Conservation (phyloP, 441 rosid genomes). For the Arabidopsis hybrid region DNA sequence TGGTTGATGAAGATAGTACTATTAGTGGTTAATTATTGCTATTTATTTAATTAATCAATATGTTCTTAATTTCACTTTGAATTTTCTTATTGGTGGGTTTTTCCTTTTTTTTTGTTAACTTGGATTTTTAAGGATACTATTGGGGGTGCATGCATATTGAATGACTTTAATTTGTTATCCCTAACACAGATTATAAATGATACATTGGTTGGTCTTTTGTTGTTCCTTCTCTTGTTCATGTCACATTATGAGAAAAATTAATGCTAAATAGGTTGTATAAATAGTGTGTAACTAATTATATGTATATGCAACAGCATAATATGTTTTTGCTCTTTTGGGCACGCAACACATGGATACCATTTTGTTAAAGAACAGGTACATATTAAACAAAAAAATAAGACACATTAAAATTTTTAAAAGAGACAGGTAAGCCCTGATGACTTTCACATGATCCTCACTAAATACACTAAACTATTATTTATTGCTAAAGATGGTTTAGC, state of each 20-base stretch:
- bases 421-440: slow-evolving; percentile 47
- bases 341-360: slow-evolving; percentile 26
- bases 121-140: slow-evolving; percentile 33
- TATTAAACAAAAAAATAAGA: slow-evolving; percentile 2
- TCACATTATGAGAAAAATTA: not conserved
- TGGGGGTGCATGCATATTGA: slow-evolving; percentile 47
- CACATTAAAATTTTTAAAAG: slow-evolving; percentile 8
- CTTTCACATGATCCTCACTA: slow-evolving; percentile 48
- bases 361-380: slow-evolving; percentile 9
- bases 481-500: slow-evolving; percentile 36
- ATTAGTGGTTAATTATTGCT: slow-evolving; percentile 41
- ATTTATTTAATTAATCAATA: slow-evolving; percentile 43
- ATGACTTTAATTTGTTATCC: slow-evolving; percentile 45
- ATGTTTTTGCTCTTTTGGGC: not conserved
- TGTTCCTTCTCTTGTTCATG: slow-evolving; percentile 30
- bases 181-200: slow-evolving; percentile 49
- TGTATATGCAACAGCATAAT: slow-evolving; percentile 5
- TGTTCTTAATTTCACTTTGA: slow-evolving; percentile 16
- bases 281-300: not conserved
- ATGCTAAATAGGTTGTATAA: not conserved
- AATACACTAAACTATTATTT: slow-evolving; percentile 34
- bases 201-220: slow-evolving; percentile 43
- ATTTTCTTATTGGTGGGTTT: slow-evolving; percentile 39
- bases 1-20: slow-evolving; percentile 30
- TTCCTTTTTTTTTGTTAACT: slow-evolving; percentile 18